Evolutionary conservation across 2,329 filamentous ascomycete species (phyloP), one percentile per base, ranked within the genome.

Genomic region (Hypoxylon sp.): DNA sequence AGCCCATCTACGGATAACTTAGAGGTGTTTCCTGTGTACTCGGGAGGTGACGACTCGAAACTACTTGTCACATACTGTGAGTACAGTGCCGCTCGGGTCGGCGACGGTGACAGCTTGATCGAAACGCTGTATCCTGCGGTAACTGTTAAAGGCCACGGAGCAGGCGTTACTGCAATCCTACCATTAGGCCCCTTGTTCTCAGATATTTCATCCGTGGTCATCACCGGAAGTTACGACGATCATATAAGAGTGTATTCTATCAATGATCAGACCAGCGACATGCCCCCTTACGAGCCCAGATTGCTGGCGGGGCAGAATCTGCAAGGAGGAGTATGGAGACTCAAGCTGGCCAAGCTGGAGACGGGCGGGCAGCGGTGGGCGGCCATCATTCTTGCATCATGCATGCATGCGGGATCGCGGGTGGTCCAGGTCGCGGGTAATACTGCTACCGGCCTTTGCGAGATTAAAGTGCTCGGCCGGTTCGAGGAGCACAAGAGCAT

Each of bases 211-310:
- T 78, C 81, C 3, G 69, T 95, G 3, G 74, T 96, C 2, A 69
- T 97, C 2, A 97, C 93, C 0, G 95, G 95, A 3, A 96, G 91
- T 70, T 99, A 98, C 70, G 95, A 98, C 68, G 93, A 98, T 67
- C 80, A 82, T 59, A 78, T 98, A 15, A 85, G 94, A 10, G 79
- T 97, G 1, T 82, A 90, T 45, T 73, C 81, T 1, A 75, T 85
- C 9, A 72, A 76, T 21, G 75, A 79, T 9, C 72, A 75, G 2
- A 67, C 76, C 35, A 63, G 68, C 23, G 74, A 75, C 0, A 79
- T 80, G 63, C 71, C 78, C 18, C 64, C 72, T 48, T 74, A 75
- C 46, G 78, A 75, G 41, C 73, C 77, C 1, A 79, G 78, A 26
- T 75, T 88, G 2, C 80, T 92, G 4, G 81, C 85, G 0, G 86